phyloP scores from a whole-genome alignment of 2,329 filamentous ascomycete genomes.

The Phyllosticta citrichinensis region DNA sequence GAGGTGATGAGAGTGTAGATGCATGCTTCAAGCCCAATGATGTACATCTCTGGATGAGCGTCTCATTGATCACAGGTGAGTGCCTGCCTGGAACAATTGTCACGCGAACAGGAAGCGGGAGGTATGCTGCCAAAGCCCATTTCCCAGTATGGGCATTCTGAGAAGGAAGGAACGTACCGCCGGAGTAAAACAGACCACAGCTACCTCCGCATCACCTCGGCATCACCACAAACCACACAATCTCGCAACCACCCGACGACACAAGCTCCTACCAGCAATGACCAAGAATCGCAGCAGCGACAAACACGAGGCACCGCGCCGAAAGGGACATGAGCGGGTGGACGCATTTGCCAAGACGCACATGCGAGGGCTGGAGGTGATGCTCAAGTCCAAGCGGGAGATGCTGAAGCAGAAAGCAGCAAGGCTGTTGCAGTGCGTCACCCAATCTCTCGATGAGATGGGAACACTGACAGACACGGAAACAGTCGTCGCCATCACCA shows the following conservation, averaged over 20 bases:
- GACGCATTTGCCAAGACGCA: neutral
- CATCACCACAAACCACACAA: neutral
- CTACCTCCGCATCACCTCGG: neutral
- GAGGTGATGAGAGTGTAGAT: neutral
- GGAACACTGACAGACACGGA: neutral
- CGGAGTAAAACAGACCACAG: no score
- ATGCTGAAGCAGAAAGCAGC: neutral
- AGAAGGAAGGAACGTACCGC: neutral
- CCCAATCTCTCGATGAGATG: neutral
- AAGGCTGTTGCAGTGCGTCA: neutral
- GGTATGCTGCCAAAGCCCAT: neutral
- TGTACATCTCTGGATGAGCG: no score
- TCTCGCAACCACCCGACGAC: no score
- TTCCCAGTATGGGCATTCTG: neutral
- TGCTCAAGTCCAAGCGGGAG: neutral
- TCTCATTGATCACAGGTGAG: no score
- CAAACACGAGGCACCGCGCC: neutral
- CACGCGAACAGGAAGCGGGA: no score
- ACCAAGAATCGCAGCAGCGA: neutral
- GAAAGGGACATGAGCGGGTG: neutral
- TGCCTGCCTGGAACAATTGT: no score
- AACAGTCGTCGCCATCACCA: neutral
- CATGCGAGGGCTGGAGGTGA: neutral
- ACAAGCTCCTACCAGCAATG: neutral
- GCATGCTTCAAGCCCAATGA: no score